Conservation (phyloP, 805 yeast species). For the Sungouiella thailandica region DNA sequence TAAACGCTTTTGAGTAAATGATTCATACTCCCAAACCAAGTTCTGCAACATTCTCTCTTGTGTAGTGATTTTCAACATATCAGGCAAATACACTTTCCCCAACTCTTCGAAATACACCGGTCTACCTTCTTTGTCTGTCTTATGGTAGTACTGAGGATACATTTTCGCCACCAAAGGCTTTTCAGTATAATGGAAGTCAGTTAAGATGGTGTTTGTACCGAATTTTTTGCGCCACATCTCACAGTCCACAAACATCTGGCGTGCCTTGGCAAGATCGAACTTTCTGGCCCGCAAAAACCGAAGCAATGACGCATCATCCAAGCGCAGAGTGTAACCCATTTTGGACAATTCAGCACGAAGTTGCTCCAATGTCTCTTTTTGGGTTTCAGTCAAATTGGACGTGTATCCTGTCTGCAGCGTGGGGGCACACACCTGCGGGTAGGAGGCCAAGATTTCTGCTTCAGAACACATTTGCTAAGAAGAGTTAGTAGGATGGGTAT, state of each 20-base stretch:
- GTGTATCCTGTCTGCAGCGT: conserved; percentile 70
- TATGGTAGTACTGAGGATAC: conserved; percentile 97
- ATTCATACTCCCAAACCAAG: conserved; percentile 96
- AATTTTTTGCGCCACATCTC: conserved; percentile 88
- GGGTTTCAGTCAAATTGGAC: conserved; percentile 69
- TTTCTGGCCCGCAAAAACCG: conserved; percentile 94
- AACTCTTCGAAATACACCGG: conserved; percentile 93
- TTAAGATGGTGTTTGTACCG: conserved; percentile 81
- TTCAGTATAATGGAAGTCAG: conserved; percentile 89
- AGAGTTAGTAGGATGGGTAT: too few relatives aligned
- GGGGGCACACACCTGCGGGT: conserved; percentile 65
- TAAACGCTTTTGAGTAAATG: conserved; percentile 75
- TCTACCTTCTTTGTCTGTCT: conserved; percentile 94
- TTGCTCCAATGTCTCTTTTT: conserved; percentile 52
- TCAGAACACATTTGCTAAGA: conserved; percentile 26
- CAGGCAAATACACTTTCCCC: conserved; percentile 83
- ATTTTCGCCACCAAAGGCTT: conserved; percentile 82
- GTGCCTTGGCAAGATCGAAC: conserved; percentile 77
- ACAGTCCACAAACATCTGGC: conserved; percentile 77
- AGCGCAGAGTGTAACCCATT: conserved; percentile 67
- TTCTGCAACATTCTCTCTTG: conserved; percentile 95
- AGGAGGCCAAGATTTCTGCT: conserved; percentile 47
- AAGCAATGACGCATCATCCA: conserved; percentile 79
- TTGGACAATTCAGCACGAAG: conserved; percentile 55
- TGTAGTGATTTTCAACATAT: conserved; percentile 89